These are phyloP conservation scores for Bifiguratus adelaidae DNA, from an alignment of 192 early-diverging fungal species.

Conservation along the genomic window DNA sequence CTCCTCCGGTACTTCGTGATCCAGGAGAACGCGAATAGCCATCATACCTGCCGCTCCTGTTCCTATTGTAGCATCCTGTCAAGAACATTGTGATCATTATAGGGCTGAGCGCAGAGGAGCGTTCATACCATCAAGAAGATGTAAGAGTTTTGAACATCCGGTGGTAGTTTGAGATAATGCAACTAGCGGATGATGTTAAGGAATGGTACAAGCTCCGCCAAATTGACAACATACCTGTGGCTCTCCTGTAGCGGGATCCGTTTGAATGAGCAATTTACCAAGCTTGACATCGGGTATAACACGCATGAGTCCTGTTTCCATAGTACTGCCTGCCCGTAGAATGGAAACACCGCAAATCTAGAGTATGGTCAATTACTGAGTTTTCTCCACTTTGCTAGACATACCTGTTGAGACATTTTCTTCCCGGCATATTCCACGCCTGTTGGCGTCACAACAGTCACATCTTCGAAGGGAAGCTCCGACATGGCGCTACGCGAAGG, in stretches of 20 bases:
- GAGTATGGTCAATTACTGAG: no score
- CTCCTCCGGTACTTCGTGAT: slow-evolving; percentile 78
- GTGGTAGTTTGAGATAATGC: slow-evolving; percentile 77
- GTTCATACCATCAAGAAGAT: slow-evolving; percentile 54
- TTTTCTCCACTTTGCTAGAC: not conserved
- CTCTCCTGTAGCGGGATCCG: slow-evolving; percentile 67
- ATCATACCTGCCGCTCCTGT: slow-evolving; percentile 93
- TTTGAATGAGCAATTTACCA: slow-evolving; percentile 89
- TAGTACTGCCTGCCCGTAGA: slow-evolving; percentile 79
- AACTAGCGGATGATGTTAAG: slow-evolving; percentile 25
- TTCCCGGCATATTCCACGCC: slow-evolving; percentile 40
- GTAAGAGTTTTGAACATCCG: slow-evolving; percentile 40
- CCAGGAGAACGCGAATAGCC: slow-evolving; percentile 88
- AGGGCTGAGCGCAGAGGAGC: no score
- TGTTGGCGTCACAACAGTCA: slow-evolving; percentile 47
- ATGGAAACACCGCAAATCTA: slow-evolving; percentile 73
- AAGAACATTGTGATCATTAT: not conserved
- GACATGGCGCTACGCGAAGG: slow-evolving; percentile 41
- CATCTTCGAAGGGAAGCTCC: slow-evolving; percentile 37
- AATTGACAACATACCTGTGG: slow-evolving; percentile 33
- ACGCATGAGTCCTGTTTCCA: slow-evolving; percentile 78
- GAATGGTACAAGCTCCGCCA: not conserved
- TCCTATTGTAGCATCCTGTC: slow-evolving; percentile 76
- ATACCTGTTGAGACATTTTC: slow-evolving; percentile 15
- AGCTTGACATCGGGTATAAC: slow-evolving; percentile 73